Base-by-base conservation (phyloP, 441 rosid species). In the Brassica balearica region DNA sequence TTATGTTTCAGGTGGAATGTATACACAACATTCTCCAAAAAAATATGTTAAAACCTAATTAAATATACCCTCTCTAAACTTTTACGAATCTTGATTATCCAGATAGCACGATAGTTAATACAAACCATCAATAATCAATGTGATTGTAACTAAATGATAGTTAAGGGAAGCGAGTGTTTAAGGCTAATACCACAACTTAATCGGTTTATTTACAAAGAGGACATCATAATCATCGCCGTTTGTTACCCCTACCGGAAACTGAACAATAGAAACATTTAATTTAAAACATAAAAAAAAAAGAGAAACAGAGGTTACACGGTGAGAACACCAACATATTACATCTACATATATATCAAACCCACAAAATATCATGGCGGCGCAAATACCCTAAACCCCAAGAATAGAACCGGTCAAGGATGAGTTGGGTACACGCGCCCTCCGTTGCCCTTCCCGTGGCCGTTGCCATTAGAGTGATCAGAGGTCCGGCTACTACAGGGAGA, bases 391-490 rank as follows among this genome's bases (percentile, higher is more conserved):
- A 41, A 66, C 32, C 17, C 51, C 75, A 70, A 71, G 48, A 14
- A 65, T 34, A 77, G 10, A 51, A 27, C 36, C 7, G 36, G 55
- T 78, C 77, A 72, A 12, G 14, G 29, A n/a, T 59, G 65, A 60
- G n/a, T 51, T 3, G 81, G 73, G 32, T 72, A 22, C 46, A 48
- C 65, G 12, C 69, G 34, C 65, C 69, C 65, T 61, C 69, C 77
- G 17, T 72, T 22, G 63, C 68, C 66, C 11, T 62, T 62, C 6
- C 41, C 63, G 5, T 65, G 51, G 55, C 70, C 70, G 56, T 66
- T 58, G 11, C 73, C 73, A 23, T 41, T 46, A 72, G 69, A n/a
- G 5, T 41, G 70, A 36, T 59, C 73, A 78, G 64, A 19, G 68
- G 5, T 4, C 59, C 51, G 34, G 71, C 32, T 36, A 59, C 69